Evolutionary conservation across 2,329 filamentous ascomycete species (phyloP), one percentile per base, ranked within the genome.

Genomic region (Exophiala sp.): DNA sequence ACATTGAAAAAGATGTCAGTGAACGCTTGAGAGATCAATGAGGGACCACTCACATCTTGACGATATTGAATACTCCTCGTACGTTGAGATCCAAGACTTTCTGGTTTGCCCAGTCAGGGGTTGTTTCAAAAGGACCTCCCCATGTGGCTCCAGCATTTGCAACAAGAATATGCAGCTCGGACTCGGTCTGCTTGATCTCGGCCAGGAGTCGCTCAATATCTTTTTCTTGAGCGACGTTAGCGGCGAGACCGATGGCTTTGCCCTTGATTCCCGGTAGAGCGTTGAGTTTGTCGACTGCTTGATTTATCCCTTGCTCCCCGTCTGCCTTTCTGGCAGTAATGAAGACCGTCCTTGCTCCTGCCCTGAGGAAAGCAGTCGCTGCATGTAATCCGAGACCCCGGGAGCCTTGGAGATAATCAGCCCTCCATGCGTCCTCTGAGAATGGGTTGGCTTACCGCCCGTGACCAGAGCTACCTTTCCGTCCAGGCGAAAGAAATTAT

Each of bases 41-140:
- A n/a, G 8, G 33, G 5, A 41, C 29, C 8, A 55, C 66, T 45
- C 55, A 71, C 69, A 68, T 58, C 59, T 68, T 62, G 8, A 66
- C 65, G n/a, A 69, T 52, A 48, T 71, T 71, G 62, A 72, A 72
- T 12, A 72, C 66, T 5, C 69, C 68, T n/a, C 69, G 59, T 9
- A 73, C 69, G 40, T 73, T 73, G 42, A 72, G 50, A 52, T 72
- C 69, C 14, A 73, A 56, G 16, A 72, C 66, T 52, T 72, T 71
- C 56, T 68, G 55, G 41, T 61, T 69, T 20, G 64, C 61, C 63
- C 62, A 68, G 53, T 72, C 70, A 36, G 68, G 67, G 6, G 66
- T 67, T 2, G 63, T 60, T 21, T 72, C 70, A 53, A 73, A 71
- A 2, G 68, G 66, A 1, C 67, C 70, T 14, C 69, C 69, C 66